Evolutionary conservation across 768 basidiomycete genomes (phyloP).

Genomic region (Lactarius sp.): DNA sequence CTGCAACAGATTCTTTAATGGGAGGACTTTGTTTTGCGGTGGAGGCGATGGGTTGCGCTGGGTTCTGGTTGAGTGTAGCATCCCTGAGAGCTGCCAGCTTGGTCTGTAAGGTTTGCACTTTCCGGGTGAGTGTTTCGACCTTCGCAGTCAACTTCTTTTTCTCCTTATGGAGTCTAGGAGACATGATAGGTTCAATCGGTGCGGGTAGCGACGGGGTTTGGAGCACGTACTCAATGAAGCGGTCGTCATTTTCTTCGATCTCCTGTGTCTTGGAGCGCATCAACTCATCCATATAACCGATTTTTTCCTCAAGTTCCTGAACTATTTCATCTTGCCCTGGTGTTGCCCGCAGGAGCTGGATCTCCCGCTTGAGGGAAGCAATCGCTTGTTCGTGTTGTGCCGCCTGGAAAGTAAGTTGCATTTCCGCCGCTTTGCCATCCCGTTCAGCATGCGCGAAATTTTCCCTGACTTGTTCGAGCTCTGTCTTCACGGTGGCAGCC

Average conservation of each 20-base stretch:
- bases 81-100: slow-evolving; percentile 57
- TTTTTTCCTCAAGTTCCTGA: slow-evolving; percentile 60
- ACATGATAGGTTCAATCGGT: slow-evolving; percentile 9
- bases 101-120: slow-evolving; percentile 64
- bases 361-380: slow-evolving; percentile 51
- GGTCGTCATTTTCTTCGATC: slow-evolving; percentile 83
- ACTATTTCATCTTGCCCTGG: slow-evolving; percentile 54
- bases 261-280: slow-evolving; percentile 64
- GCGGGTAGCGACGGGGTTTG: neutral
- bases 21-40: slow-evolving; percentile 25
- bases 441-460: slow-evolving; percentile 40
- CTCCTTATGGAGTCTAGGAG: slow-evolving; percentile 64
- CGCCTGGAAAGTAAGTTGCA: slow-evolving; percentile 57
- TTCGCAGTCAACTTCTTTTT: slow-evolving; percentile 71
- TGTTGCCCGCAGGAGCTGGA: slow-evolving; percentile 47
- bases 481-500: slow-evolving; percentile 34
- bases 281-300: slow-evolving; percentile 71
- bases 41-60: slow-evolving; percentile 22
- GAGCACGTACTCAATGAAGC: slow-evolving; percentile 64
- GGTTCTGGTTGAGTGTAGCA: slow-evolving; percentile 26
- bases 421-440: slow-evolving; percentile 55
- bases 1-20: slow-evolving; percentile 2
- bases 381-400: slow-evolving; percentile 66
- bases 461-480: slow-evolving; percentile 24
- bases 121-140: slow-evolving; percentile 66